Percentiles rank a stretch among this genome's conserved stretches.
Conservation (phyloP, 2,329 filamentous ascomycete genomes). For the Scedosporium aurantiacum region DNA sequence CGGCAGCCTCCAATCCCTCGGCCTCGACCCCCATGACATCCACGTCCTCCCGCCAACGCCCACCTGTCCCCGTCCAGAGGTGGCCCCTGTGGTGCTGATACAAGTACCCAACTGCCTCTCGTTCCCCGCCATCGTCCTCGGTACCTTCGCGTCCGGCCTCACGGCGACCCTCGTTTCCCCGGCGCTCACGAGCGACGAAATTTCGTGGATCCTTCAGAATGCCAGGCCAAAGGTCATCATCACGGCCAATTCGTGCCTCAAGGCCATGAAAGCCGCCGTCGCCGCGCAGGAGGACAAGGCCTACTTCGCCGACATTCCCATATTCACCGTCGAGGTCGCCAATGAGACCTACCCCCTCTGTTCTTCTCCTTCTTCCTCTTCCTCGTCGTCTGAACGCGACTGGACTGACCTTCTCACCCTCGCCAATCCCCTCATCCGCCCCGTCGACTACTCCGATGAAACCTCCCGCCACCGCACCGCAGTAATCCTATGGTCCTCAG, state of each 20-base stretch:
- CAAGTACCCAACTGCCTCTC: slow-evolving; percentile 30
- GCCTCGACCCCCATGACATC: slow-evolving; percentile 22
- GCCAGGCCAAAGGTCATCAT: slow-evolving; percentile 26
- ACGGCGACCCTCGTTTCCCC: slow-evolving; percentile 29
- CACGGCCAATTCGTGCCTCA: slow-evolving; percentile 20
- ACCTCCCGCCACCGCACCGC: slow-evolving; percentile 51
- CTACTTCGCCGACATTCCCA: slow-evolving; percentile 36
- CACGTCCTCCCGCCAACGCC: slow-evolving; percentile 26
- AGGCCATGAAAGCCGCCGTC: slow-evolving; percentile 23
- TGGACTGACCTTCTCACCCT: slow-evolving; percentile 53
- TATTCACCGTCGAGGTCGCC: slow-evolving; percentile 41
- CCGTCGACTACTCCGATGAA: slow-evolving; percentile 28
- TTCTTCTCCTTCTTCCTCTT: not conserved
- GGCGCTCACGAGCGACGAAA: slow-evolving; percentile 25
- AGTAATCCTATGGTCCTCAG: slow-evolving; percentile 36
- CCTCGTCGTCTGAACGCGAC: slow-evolving; percentile 23
- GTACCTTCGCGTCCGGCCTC: slow-evolving; percentile 26
- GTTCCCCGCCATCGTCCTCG: slow-evolving; percentile 25
- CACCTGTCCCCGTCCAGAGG: slow-evolving; percentile 24
- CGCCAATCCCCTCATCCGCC: slow-evolving; percentile 31
- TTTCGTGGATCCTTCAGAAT: slow-evolving; percentile 30
- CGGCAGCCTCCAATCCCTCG: slow-evolving; percentile 22
- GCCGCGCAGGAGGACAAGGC: slow-evolving; percentile 19
- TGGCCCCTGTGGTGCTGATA: slow-evolving; percentile 29
- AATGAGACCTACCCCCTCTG: slow-evolving; percentile 21